Evolutionary conservation across 768 basidiomycete species (phyloP).

Genomic region (Sistotremastrum suecicum): DNA sequence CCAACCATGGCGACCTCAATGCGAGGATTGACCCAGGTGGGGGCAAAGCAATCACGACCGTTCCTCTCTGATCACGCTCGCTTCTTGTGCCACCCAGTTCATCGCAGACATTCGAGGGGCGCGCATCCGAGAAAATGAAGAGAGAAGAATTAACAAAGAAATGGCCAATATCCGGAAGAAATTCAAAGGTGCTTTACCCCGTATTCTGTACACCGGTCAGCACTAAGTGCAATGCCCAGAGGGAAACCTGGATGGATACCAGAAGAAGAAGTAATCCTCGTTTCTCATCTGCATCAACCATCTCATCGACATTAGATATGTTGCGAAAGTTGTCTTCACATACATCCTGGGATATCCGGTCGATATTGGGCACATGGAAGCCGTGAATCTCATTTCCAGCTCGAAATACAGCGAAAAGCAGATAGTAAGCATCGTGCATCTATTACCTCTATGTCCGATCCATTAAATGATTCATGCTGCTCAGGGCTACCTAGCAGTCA

Average conservation of each 20-base stretch:
- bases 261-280: conserved; percentile 74
- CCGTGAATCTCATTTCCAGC: conserved; percentile 93
- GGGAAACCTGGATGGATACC: conserved; percentile 78
- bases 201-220: conserved; percentile 3
- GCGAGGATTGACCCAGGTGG: conserved; percentile 85
- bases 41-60: conserved; percentile 11
- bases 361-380: conserved; percentile 98
- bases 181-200: conserved; percentile 64
- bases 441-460: background rate
- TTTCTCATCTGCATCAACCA: conserved; percentile 3
- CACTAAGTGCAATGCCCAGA: conserved; percentile 26
- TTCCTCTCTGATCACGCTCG: background rate
- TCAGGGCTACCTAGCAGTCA: conserved; percentile 95
- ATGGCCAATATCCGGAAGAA: conserved; percentile 99
- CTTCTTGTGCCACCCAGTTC: conserved; percentile 41
- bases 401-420: conserved; percentile 97
- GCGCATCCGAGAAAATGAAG: conserved; percentile 89
- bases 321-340: conserved; percentile 97
- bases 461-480: background rate
- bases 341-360: conserved; percentile 99
- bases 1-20: conserved; percentile 70
- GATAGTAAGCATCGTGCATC: conserved; percentile 49
- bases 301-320: conserved; percentile 48
- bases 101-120: conserved; percentile 98
- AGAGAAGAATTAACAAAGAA: conserved; percentile 98